phyloP scores from a whole-genome alignment of 164 flowering plant genomes.

The Santalum album region DNA sequence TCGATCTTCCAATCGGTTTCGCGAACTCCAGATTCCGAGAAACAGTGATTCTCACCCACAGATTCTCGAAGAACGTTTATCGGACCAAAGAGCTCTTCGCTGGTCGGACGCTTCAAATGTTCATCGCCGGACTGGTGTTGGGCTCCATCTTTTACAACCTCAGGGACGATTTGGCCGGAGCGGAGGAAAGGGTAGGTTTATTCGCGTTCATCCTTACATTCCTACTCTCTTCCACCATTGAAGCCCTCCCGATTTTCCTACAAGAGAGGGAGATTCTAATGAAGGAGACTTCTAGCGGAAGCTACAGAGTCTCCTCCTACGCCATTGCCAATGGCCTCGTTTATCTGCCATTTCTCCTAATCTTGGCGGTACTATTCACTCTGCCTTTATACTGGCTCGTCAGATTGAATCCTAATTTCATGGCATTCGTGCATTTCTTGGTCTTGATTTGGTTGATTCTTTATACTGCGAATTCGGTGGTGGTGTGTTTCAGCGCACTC shows the following conservation, averaged over 20 bases:
- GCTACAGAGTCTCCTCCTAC: conserved; percentile 86
- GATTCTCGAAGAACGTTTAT: conserved; percentile 71
- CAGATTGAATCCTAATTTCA: conserved; percentile 49
- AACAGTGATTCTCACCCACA: conserved; percentile 49
- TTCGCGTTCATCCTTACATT: conserved; percentile 86
- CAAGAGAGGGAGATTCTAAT: conserved; percentile 88
- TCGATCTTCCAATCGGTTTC: conserved; percentile 22
- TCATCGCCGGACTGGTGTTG: conserved; percentile 61
- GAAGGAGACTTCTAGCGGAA: conserved; percentile 85
- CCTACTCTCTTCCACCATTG: conserved; percentile 66
- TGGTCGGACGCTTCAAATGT: conserved; percentile 62
- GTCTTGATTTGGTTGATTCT: conserved; percentile 73
- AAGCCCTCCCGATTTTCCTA: conserved; percentile 86
- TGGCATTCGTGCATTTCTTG: conserved; percentile 56
- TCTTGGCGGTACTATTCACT: conserved; percentile 60
- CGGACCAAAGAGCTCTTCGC: conserved; percentile 78
- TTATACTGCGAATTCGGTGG: conserved; percentile 89
- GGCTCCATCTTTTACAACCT: conserved; percentile 74
- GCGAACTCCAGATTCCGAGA: conserved; percentile 62
- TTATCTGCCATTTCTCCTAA: conserved; percentile 74
- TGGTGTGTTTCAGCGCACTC: conserved; percentile 87
- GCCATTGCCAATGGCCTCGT: conserved; percentile 82
- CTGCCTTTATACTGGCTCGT: conserved; percentile 82
- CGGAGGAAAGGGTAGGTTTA: conserved; percentile 67
- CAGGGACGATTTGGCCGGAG: conserved; percentile 47